Base-by-base conservation (phyloP, 2,329 filamentous ascomycete species). In the Orbilia brochopaga region DNA sequence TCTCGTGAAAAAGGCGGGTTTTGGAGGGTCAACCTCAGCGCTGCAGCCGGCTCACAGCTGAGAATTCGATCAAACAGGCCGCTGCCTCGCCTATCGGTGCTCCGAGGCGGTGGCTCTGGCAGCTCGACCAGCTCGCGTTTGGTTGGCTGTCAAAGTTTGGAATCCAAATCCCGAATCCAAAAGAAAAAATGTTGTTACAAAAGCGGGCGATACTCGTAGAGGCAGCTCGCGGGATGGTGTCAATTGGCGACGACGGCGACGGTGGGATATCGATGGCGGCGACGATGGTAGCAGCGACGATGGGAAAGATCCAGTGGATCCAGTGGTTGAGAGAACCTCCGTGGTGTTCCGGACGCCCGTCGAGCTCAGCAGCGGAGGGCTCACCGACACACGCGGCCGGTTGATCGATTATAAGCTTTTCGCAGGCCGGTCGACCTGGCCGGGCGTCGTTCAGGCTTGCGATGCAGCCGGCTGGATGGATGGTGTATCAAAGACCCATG, bases 71-170 rank as follows among this genome's bases (percentile, higher is more conserved):
- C n/a, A n/a, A n/a, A n/a, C n/a, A 4, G 48, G 48, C 5, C 21
- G 13, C 27, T 23, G 11, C 13, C 23, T 52, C 27, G 21, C 48
- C 48, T 52, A 24, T 52, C 27, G 21, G 27, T 11, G 23, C 13
- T 24, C 19, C n/a, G 48, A 52, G 19, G 27, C 48, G 48, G 11
- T 52, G 11, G 21, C 27, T 52, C 27, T 3, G 8, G n/a, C n/a
- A n/a, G n/a, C n/a, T n/a, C n/a, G n/a, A n/a, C n/a, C n/a, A 32
- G 27, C 27, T 3, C 8, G 27, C 27, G 48, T n/a, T 54, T 64
- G 70, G 58, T 46, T 74, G 57, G 57, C 61, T 62, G 69, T 53
- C 61, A 61, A 55, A 37, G 44, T 60, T 44, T 57, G 44, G 53
- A 42, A 59, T 40, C 13, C n/a, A n/a, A n/a, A n/a, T n/a, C n/a